phyloP scores from a whole-genome alignment of 2,329 filamentous ascomycete genomes.

The Apiospora rasikravindrae region DNA sequence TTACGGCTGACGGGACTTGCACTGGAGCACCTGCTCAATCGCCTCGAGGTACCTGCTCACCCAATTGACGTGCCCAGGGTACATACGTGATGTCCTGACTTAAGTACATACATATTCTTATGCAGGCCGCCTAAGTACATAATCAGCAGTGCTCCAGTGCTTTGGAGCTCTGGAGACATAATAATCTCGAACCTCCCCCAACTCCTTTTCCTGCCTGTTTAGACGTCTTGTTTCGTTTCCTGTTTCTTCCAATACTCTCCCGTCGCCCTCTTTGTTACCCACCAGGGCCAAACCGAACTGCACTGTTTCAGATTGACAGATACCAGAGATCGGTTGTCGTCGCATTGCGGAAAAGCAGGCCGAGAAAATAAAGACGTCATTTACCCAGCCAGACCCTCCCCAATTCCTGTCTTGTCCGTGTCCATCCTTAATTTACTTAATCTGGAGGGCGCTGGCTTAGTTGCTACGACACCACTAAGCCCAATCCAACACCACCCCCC shows the following conservation, averaged over 20 bases:
- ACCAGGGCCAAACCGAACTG: background rate
- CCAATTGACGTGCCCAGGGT: background rate
- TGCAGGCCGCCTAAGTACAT: background rate
- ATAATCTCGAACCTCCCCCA: background rate
- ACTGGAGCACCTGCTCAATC: background rate
- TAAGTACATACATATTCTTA: background rate
- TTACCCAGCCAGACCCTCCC: background rate
- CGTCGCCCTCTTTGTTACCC: background rate
- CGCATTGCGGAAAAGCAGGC: background rate
- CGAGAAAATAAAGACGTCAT: constrained; percentile 7
- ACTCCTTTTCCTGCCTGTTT: background rate
- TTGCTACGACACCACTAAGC: constrained; percentile 6
- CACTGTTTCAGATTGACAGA: constrained; percentile 11
- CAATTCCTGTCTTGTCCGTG: background rate
- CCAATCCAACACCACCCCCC: constrained; percentile 7
- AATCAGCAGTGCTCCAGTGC: background rate
- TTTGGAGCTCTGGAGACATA: background rate
- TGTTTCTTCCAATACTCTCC: background rate
- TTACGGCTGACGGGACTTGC: background rate
- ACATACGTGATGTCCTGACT: background rate
- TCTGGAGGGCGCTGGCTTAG: background rate
- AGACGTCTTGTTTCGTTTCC: background rate
- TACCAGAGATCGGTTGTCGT: background rate
- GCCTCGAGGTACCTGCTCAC: background rate
- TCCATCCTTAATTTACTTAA: constrained; percentile 10